phyloP scores from a whole-genome alignment of 495 filamentous ascomycete genomes.

The Hypomontagnella submonticulosa region DNA sequence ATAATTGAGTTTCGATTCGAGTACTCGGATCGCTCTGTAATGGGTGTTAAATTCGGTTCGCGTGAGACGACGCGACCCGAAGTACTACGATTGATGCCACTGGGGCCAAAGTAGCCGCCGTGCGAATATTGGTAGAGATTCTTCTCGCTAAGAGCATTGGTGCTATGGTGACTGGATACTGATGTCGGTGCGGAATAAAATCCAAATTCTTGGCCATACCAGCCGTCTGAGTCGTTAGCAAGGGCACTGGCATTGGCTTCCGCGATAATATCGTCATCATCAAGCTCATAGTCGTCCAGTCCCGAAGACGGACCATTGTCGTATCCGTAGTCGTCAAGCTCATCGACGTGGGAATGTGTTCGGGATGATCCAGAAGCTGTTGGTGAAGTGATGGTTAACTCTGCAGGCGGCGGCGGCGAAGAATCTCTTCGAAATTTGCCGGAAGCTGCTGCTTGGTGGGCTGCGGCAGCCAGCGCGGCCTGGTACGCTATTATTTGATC shows the following conservation, averaged over 20 bases:
- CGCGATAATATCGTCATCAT: slow-evolving; percentile 90
- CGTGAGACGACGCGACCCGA: slow-evolving; percentile 77
- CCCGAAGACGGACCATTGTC: slow-evolving; percentile 61
- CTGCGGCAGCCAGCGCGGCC: slow-evolving; percentile 81
- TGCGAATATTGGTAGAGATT: slow-evolving; percentile 69
- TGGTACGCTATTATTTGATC: slow-evolving; percentile 79
- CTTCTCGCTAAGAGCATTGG: slow-evolving; percentile 51
- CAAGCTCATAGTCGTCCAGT: slow-evolving; percentile 70
- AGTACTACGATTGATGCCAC: slow-evolving; percentile 70
- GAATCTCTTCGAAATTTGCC: slow-evolving; percentile 73
- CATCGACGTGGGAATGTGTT: slow-evolving; percentile 43
- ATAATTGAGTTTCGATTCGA: slow-evolving; percentile 92
- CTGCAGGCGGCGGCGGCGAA: slow-evolving; percentile 62
- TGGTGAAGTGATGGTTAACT: slow-evolving; percentile 58
- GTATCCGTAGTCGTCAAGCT: slow-evolving; percentile 61
- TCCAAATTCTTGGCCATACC: slow-evolving; percentile 97
- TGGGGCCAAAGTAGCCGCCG: slow-evolving; percentile 91
- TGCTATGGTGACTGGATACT: slow-evolving; percentile 39
- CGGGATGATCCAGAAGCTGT: slow-evolving; percentile 52
- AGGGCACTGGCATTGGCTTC: slow-evolving; percentile 94
- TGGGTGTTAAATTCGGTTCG: slow-evolving; percentile 93
- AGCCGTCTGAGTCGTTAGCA: slow-evolving; percentile 89
- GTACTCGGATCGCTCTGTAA: slow-evolving; percentile 95
- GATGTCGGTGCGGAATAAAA: slow-evolving; percentile 82
- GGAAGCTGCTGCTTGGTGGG: slow-evolving; percentile 75